phyloP scores from a whole-genome alignment of 2,329 filamentous ascomycete genomes.

The Penicillium sp. region DNA sequence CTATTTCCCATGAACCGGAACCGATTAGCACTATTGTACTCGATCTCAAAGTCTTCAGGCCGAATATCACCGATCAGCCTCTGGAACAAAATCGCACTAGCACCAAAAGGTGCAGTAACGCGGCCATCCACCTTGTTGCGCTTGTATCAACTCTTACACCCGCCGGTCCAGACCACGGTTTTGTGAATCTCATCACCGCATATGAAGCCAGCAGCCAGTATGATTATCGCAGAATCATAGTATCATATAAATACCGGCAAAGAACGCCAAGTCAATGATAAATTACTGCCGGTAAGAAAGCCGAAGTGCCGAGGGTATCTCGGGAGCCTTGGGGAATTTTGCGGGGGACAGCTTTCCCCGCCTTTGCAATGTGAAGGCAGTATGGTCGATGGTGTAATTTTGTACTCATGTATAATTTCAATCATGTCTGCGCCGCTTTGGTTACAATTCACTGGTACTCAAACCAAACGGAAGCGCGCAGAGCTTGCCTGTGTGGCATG shows the following conservation, averaged over 20 bases:
- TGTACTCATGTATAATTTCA: conserved; percentile 3
- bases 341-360: not conserved
- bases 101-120: too few relatives aligned
- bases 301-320: not conserved
- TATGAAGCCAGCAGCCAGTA: not conserved
- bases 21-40: too few relatives aligned
- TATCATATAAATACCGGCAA: not conserved
- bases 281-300: not conserved
- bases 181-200: too few relatives aligned
- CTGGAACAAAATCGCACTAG: too few relatives aligned
- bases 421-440: conserved; percentile 8
- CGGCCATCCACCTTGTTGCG: too few relatives aligned
- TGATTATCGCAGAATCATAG: not conserved
- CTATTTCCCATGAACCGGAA: too few relatives aligned
- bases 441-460: conserved; percentile 14
- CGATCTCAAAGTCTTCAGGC: too few relatives aligned
- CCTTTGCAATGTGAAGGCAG: not conserved
- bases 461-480: conserved; percentile 12
- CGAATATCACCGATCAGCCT: too few relatives aligned
- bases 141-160: too few relatives aligned
- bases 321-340: not conserved
- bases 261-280: not conserved
- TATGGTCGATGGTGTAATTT: not conserved
- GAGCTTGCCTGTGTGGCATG: conserved; percentile 14
- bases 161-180: too few relatives aligned